These are phyloP conservation scores for Crucibulum laeve DNA, from an alignment of 768 basidiomycete species.

Conservation along the genomic window DNA sequence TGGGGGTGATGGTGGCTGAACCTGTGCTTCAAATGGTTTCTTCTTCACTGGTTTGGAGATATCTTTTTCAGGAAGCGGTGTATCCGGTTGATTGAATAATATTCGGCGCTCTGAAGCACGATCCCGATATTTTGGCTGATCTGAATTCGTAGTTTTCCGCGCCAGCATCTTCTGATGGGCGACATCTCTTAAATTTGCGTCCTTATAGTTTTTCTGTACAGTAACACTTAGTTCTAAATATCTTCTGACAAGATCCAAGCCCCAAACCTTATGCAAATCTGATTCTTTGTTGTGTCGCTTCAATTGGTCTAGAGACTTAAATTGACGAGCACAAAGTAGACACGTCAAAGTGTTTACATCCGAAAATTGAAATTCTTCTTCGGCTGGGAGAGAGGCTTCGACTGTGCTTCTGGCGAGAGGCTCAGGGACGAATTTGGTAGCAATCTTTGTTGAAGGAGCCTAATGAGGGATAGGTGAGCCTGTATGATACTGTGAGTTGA, in stretches of 20 bases:
- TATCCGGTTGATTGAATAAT: constrained; percentile 89
- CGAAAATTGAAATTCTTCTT: constrained; percentile 78
- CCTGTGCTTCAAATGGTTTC: constrained; percentile 50
- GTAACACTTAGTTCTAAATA: constrained; percentile 10
- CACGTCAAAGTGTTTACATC: constrained; percentile 76
- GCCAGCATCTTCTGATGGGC: constrained; percentile 65
- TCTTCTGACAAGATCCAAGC: constrained; percentile 23
- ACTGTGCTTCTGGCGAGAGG: constrained; percentile 9
- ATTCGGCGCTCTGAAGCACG: constrained; percentile 89
- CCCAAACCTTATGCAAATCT: constrained; percentile 86
- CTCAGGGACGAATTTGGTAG: constrained; percentile 4
- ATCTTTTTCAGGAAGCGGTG: constrained; percentile 58
- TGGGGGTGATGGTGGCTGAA: constrained; percentile 59
- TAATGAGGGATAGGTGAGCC: background rate
- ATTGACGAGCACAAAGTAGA: constrained; percentile 87
- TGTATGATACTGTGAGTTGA: no score
- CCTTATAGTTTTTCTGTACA: constrained; percentile 81
- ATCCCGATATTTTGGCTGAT: constrained; percentile 88
- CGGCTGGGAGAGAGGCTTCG: constrained; percentile 35
- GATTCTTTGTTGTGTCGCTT: constrained; percentile 92
- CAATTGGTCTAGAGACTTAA: constrained; percentile 84
- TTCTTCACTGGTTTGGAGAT: constrained; percentile 24
- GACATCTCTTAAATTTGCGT: constrained; percentile 64
- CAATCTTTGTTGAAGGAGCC: background rate
- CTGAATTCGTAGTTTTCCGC: constrained; percentile 29